Base-by-base conservation (phyloP, 495 filamentous ascomycete species). In the Aspergillus kassunensis region DNA sequence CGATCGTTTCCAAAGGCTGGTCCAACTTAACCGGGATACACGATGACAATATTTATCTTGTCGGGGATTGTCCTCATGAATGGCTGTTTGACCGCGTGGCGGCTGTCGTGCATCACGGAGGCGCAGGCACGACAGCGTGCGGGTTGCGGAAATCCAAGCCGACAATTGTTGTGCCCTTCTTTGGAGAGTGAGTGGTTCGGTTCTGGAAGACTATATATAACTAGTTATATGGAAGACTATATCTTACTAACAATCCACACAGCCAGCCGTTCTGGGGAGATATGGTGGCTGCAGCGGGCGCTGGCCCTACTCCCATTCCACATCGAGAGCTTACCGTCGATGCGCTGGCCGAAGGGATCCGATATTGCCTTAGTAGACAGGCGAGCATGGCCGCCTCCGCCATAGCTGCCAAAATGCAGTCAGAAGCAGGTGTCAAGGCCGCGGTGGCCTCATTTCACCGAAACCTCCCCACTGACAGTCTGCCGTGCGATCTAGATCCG, bases 121-220 rank as follows among this genome's bases (percentile, higher is more conserved):
- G 89, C 25, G 89, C 89, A 6, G 89, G 89, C 23, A 92, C 89
- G 9, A 90, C 86, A 9, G 89, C 89, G 2, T 83, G 82, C 2
- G 88, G 89, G 4, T 81, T 93, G 40, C 73, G 81, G 3, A 66
- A 76, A 0, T 87, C 84, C 1, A 78, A 79, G 30, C 88, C 89
- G 3, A 91, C 89, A 0, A 76, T 88, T 1, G 76, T 93, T 20
- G 81, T 93, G 8, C 89, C 89, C 0, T 93, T 93, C 69, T 92
- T 93, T 58, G 89, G 89, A 4, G 89, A 92, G 35, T 37, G 4
- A 37, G 35, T 37, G n/a, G n/a, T n/a, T n/a, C n/a, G n/a, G n/a
- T n/a, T n/a, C n/a, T n/a, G n/a, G n/a, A n/a, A n/a, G n/a, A n/a
- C n/a, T n/a, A n/a, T n/a, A n/a, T n/a, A n/a, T n/a, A n/a, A n/a